Evolutionary conservation across 192 early-diverging fungal genomes (phyloP).

Genomic region (Mortierella hygrophila): DNA sequence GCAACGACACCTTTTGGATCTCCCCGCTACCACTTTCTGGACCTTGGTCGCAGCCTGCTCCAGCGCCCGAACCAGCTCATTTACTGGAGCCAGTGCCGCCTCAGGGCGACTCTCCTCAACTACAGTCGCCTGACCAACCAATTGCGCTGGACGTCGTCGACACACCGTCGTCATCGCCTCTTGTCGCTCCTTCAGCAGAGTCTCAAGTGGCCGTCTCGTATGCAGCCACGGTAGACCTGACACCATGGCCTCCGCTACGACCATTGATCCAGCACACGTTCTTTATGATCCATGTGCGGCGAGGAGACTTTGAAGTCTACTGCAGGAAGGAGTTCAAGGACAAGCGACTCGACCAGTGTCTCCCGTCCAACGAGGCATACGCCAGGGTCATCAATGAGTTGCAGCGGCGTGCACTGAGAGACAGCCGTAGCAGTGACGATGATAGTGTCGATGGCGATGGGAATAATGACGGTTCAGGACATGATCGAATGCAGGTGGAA

Average conservation of each 20-base stretch:
- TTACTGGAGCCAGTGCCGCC: neutral
- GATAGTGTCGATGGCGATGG: no score
- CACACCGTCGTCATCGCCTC: neutral
- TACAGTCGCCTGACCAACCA: neutral
- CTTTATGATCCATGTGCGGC: conserved; percentile 17
- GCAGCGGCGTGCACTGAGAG: neutral
- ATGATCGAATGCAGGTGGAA: neutral
- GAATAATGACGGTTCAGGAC: no score
- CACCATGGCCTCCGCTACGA: neutral
- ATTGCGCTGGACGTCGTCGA: neutral
- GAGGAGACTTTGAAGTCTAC: conserved; percentile 13
- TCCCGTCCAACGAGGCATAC: conserved; percentile 5
- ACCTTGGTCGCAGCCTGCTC: neutral
- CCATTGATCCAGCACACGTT: conserved; percentile 7
- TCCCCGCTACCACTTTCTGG: neutral
- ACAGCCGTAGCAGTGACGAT: neutral
- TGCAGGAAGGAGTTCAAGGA: conserved; percentile 5
- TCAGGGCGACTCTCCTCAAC: neutral
- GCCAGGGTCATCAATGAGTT: neutral
- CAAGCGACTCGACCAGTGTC: neutral
- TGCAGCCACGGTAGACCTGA: neutral
- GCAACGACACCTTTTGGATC: conserved; percentile 20
- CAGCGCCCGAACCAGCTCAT: neutral
- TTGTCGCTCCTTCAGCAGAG: no score
- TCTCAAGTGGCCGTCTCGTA: neutral